Conservation (phyloP, 2,329 filamentous ascomycete species). For the Purpureocillium lavendulum region DNA sequence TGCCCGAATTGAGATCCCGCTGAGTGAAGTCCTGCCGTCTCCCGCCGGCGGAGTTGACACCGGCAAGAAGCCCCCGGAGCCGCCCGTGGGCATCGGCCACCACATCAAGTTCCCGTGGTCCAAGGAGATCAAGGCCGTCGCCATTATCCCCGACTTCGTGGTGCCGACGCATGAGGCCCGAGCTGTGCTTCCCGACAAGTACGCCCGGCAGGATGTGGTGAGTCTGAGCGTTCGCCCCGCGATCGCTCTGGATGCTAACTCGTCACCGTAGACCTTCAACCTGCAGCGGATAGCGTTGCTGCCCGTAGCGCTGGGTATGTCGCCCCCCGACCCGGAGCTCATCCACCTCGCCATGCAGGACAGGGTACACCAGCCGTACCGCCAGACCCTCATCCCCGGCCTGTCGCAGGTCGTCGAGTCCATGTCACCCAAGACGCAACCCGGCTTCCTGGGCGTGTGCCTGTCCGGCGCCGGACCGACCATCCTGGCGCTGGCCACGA, state of each 20-base stretch:
- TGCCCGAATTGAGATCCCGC: constrained; percentile 83
- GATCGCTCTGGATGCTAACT: background rate
- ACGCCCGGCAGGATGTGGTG: constrained; percentile 76
- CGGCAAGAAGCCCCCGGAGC: constrained; percentile 74
- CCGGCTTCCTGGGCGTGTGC: constrained; percentile 87
- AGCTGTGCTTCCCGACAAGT: constrained; percentile 72
- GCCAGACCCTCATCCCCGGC: constrained; percentile 83
- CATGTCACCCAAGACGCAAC: constrained; percentile 80
- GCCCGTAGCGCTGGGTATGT: constrained; percentile 80
- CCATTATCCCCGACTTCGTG: constrained; percentile 93
- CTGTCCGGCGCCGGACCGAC: constrained; percentile 92
- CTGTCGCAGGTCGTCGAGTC: constrained; percentile 84
- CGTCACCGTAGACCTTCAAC: constrained; percentile 61
- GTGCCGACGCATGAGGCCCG: constrained; percentile 90
- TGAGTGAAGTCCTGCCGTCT: constrained; percentile 85
- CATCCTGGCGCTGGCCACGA: constrained; percentile 84
- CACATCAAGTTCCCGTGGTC: constrained; percentile 96
- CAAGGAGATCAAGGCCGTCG: constrained; percentile 90
- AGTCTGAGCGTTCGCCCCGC: constrained; percentile 20
- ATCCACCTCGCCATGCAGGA: constrained; percentile 99
- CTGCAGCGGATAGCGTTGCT: constrained; percentile 87
- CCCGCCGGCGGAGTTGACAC: constrained; percentile 90
- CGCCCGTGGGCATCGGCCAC: constrained; percentile 88
- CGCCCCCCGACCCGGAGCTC: constrained; percentile 82
- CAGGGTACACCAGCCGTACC: constrained; percentile 94